Percentiles rank a stretch among this genome's conserved stretches.
These are phyloP conservation scores for Lachancea sp. DNA, from an alignment of 805 yeast genomes.

Conservation along the genomic window DNA sequence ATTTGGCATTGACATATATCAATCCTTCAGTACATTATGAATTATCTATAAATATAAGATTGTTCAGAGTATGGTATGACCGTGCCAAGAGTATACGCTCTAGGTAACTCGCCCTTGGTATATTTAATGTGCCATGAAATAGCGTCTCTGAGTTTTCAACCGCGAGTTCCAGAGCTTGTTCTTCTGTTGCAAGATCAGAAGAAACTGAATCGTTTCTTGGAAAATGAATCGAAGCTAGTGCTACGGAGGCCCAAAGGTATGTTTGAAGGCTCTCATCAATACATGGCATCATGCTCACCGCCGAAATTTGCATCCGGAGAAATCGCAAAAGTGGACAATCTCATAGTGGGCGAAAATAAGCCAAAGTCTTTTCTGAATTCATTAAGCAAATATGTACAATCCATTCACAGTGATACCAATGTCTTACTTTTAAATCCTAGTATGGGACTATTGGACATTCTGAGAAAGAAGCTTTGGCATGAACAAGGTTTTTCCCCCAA, in stretches of 20 bases:
- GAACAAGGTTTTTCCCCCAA: constrained; percentile 42
- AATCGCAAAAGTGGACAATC: constrained; percentile 37
- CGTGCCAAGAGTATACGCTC: constrained; percentile 35
- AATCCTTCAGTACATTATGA: too few relatives aligned
- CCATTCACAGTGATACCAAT: constrained; percentile 42
- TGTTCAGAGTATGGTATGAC: constrained; percentile 15
- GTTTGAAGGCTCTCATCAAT: constrained; percentile 14
- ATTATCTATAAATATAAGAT: too few relatives aligned
- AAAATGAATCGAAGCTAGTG: constrained; percentile 36
- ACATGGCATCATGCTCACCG: constrained; percentile 31
- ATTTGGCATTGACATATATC: not conserved
- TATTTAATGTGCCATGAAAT: constrained; percentile 41
- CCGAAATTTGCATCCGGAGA: constrained; percentile 29
- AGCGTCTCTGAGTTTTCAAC: constrained; percentile 35
- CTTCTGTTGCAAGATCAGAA: constrained; percentile 39
- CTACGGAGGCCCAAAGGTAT: constrained; percentile 19
- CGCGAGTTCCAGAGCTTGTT: constrained; percentile 36
- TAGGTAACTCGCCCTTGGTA: constrained; percentile 40
- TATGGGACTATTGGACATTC: constrained; percentile 52
- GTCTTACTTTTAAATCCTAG: constrained; percentile 65
- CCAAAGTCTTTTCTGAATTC: constrained; percentile 50
- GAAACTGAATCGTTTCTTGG: constrained; percentile 38
- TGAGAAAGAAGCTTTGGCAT: constrained; percentile 52
- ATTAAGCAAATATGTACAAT: constrained; percentile 38
- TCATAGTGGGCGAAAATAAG: constrained; percentile 57